Conservation (phyloP, 2,329 filamentous ascomycete genomes). For the Aspergillus japonicus region DNA sequence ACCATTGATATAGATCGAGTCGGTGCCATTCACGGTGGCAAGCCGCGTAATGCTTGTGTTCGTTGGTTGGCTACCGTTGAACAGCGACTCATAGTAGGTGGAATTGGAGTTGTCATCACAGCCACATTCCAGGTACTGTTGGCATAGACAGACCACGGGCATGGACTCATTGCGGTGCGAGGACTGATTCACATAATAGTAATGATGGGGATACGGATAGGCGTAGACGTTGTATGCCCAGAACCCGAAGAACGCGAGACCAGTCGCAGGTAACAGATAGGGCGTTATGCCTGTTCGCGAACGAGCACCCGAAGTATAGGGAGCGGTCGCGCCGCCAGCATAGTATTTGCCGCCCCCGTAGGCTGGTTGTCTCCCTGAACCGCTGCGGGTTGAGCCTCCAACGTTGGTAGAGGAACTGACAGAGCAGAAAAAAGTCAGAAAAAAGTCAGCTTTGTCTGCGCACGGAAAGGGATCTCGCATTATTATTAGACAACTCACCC, state of each 20-base stretch:
- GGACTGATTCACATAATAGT: constrained; percentile 49
- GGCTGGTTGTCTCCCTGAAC: constrained; percentile 45
- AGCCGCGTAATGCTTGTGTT: constrained; percentile 43
- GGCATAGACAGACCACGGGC: constrained; percentile 58
- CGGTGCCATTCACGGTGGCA: constrained; percentile 43
- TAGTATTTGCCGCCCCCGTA: constrained; percentile 56
- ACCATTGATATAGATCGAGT: constrained; percentile 49
- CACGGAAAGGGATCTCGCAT: background rate
- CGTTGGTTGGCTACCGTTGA: constrained; percentile 41
- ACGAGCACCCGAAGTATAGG: constrained; percentile 49
- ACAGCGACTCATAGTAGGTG: constrained; percentile 43
- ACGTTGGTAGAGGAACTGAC: constrained; percentile 26
- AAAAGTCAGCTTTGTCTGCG: background rate
- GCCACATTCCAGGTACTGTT: constrained; percentile 54
- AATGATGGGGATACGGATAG: constrained; percentile 53
- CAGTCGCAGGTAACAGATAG: constrained; percentile 49
- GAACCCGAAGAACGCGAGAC: constrained; percentile 50
- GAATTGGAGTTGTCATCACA: constrained; percentile 54
- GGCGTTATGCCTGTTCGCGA: constrained; percentile 52
- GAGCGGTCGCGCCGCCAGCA: constrained; percentile 52
- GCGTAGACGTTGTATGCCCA: constrained; percentile 58
- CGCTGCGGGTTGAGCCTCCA: constrained; percentile 31
- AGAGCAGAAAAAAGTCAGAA: background rate
- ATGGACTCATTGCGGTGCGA: constrained; percentile 49
- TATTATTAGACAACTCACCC: constrained; percentile 16